A percentile compares a stretch with the other conserved stretches of the same genome.
These are phyloP conservation scores for Tilletia setariae DNA, from an alignment of 1,284 basidiomycete species.

Conservation along the genomic window DNA sequence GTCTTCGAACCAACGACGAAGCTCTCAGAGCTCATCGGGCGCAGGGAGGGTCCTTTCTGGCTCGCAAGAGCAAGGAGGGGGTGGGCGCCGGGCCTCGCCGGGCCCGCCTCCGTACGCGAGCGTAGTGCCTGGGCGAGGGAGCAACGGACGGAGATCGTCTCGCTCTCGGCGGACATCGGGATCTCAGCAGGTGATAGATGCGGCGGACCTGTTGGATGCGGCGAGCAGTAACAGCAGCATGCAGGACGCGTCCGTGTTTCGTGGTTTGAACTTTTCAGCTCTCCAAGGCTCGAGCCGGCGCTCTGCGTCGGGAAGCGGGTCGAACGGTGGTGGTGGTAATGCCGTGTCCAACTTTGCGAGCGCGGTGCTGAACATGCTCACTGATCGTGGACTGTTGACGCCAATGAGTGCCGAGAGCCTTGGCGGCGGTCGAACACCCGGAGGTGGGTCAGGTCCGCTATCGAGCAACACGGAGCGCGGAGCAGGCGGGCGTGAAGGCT, in stretches of 20 bases:
- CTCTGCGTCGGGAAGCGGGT: constrained; percentile 13
- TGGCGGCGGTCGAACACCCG: background rate
- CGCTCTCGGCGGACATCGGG: background rate
- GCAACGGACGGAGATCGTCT: constrained; percentile 4
- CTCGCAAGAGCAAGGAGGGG: background rate
- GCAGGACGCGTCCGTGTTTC: constrained; percentile 1
- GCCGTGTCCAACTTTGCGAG: constrained; percentile 38
- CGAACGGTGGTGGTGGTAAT: constrained; percentile 5
- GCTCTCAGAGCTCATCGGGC: constrained; percentile 22
- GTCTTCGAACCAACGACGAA: constrained; percentile 17
- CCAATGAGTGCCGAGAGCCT: constrained; percentile 17
- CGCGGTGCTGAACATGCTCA: constrained; percentile 40
- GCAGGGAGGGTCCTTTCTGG: background rate
- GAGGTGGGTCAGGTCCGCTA: background rate
- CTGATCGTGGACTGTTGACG: constrained; percentile 37
- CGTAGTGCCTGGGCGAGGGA: background rate
- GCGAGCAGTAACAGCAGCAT: constrained; percentile 1
- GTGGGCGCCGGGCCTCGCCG: background rate
- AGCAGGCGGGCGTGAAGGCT: background rate
- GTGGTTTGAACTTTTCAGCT: background rate
- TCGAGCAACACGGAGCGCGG: background rate
- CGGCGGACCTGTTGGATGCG: constrained; percentile 6
- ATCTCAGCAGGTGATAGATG: background rate
- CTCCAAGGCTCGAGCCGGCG: background rate
- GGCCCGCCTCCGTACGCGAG: constrained; percentile 1